Evolutionary conservation across 371 early-diverging fungal species (phyloP), one percentile per base, ranked within the genome.

Genomic region (Phascolomyces articulosus): DNA sequence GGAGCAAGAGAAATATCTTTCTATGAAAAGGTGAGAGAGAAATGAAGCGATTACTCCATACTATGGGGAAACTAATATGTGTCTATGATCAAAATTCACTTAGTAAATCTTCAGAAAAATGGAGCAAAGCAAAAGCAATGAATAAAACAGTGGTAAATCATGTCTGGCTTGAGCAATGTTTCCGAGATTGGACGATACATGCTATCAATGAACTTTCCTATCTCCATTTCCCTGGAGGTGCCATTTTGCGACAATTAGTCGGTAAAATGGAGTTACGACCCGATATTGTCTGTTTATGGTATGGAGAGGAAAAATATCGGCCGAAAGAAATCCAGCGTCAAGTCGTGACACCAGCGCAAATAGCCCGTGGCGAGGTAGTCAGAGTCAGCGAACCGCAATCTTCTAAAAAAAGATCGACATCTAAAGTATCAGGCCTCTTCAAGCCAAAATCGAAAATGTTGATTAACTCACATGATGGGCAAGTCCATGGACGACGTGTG

Each of bases 111-210:
- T 90, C 91, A 23, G 79, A 82, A 28, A 96, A 96, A 71, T 92
- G 86, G 65, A 62, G 61, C 40, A 73, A 71, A 48, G 90, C 91
- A 0, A 51, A 74, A 11, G 76, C 85, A 31, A 90, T 88, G 84
- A 85, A 88, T 62, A 70, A 91, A 4, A 70, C 82, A 18, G 72
- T 91, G 2, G 88, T 95, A n/a, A 95, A 95, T 71, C 96, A 96
- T 73, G 56, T 93, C 10, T 96, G 96, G 96, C 70, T 96, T 0
- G 95, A 96, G 73, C 92, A 92, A 28, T 85, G 88, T 60, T 90
- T 76, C 67, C 81, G 82, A 48, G 64, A 73, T 21, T 91, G 90
- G 90, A 62, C 69, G 38, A 61, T 76, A 28, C 77, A 85, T 60
- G 74, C 86, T 24, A 75, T 79, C 20, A 77, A 76, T n/a, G 83